Evolutionary conservation across 129 eudicot genomes (phyloP).

Genomic region (Oenanthe sinensis): DNA sequence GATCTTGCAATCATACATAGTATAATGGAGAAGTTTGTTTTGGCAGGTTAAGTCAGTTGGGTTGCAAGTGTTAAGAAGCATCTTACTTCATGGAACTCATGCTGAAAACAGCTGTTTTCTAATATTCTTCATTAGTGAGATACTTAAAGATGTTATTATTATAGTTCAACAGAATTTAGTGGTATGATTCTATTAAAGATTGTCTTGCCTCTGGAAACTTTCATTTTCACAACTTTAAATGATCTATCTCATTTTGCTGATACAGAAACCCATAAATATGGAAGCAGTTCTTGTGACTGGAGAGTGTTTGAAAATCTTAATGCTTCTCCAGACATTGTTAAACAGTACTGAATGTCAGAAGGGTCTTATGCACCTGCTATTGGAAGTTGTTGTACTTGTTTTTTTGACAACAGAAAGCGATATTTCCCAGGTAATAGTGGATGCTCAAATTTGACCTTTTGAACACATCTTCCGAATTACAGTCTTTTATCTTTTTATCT

Average conservation of each 20-base stretch:
- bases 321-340: conserved; percentile 72
- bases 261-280: conserved; percentile 56
- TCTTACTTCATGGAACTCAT: conserved; percentile 40
- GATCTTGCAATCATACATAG: conserved; percentile 4
- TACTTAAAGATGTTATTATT: conserved; percentile 42
- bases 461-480: background rate
- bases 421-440: conserved; percentile 44
- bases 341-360: conserved; percentile 58
- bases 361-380: conserved; percentile 55
- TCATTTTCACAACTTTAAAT: conserved; percentile 6
- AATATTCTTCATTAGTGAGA: conserved; percentile 66
- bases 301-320: conserved; percentile 73
- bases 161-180: conserved; percentile 40
- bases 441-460: conserved; percentile 4
- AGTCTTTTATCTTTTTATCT: conserved; percentile 8
- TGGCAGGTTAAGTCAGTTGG: conserved; percentile 60
- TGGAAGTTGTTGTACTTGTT: conserved; percentile 76
- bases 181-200: conserved; percentile 27
- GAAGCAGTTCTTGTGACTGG: conserved; percentile 64
- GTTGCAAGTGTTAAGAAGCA: conserved; percentile 62
- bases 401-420: conserved; percentile 45
- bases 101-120: conserved; percentile 40
- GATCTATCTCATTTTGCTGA: conserved; percentile 15
- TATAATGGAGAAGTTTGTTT: background rate
- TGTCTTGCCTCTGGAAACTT: conserved; percentile 11